A percentile compares a stretch with the other conserved stretches of the same genome.
Conservation (phyloP, 352 stramenopile genomes). For the Lagenidium sp. region DNA sequence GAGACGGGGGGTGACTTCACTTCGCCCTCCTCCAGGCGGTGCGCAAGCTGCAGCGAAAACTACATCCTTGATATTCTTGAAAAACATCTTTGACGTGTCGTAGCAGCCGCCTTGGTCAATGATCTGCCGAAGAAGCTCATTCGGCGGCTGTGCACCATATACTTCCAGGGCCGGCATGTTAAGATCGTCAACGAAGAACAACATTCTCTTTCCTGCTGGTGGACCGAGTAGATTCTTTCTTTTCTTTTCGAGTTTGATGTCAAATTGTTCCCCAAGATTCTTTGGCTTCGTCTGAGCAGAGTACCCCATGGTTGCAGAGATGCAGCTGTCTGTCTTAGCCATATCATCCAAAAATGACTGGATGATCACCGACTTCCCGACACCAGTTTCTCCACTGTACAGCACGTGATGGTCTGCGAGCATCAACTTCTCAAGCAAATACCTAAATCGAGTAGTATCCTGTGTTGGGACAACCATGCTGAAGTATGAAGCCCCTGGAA, state of each 20-base stretch:
- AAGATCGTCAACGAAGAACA: constrained; percentile 89
- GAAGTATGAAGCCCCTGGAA: constrained; percentile 87
- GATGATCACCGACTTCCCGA: constrained; percentile 92
- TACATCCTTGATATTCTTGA: constrained; percentile 87
- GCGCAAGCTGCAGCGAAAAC: constrained; percentile 80
- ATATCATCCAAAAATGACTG: constrained; percentile 88
- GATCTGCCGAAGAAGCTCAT: constrained; percentile 87
- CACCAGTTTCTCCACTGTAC: constrained; percentile 88
- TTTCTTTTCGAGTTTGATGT: constrained; percentile 79
- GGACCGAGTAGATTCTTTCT: constrained; percentile 74
- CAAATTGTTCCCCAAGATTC: constrained; percentile 81
- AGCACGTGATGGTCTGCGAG: constrained; percentile 78
- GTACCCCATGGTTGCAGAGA: constrained; percentile 85
- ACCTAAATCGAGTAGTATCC: constrained; percentile 93
- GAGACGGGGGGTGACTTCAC: constrained; percentile 79
- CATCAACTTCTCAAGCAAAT: constrained; percentile 86
- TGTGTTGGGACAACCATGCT: constrained; percentile 92
- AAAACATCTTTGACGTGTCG: constrained; percentile 91
- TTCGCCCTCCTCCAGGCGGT: constrained; percentile 79
- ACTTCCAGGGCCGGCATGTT: constrained; percentile 92
- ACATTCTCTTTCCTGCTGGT: constrained; percentile 66
- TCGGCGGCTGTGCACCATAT: constrained; percentile 90
- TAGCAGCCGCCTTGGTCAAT: constrained; percentile 89
- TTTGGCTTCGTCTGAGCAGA: constrained; percentile 82
- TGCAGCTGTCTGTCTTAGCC: constrained; percentile 70